phyloP scores from a whole-genome alignment of 306 rosid genomes.

The Cucurbita maxima region DNA sequence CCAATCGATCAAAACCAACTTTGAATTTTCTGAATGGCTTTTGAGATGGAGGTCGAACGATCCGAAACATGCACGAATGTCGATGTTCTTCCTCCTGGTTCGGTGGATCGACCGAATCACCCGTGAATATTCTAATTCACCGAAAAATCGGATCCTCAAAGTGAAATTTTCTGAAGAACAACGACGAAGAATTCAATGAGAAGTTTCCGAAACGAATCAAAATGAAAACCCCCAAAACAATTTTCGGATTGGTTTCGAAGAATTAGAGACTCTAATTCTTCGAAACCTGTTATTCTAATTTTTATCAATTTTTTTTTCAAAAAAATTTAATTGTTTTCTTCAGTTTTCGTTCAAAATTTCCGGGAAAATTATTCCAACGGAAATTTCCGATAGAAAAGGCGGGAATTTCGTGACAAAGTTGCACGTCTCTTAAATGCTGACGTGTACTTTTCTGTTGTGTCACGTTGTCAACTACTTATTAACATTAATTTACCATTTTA shows the following conservation, averaged over 20 bases:
- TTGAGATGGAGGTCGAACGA: neutral
- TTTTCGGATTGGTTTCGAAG: neutral
- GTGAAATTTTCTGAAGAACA: neutral
- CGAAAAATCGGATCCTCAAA: constrained; percentile 3
- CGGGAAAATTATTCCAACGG: neutral
- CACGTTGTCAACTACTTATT: neutral
- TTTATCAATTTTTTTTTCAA: neutral
- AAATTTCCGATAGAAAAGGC: constrained; percentile 11
- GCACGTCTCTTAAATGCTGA: constrained; percentile 6
- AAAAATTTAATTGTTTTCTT: neutral
- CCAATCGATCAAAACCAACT: neutral
- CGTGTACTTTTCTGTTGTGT: neutral
- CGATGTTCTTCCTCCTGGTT: constrained; percentile 12
- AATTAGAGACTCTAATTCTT: neutral
- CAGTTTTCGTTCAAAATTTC: neutral
- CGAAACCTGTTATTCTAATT: neutral
- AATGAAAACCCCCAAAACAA: neutral
- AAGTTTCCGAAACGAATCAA: neutral
- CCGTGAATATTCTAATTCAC: constrained; percentile 7
- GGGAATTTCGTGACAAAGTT: constrained; percentile 13
- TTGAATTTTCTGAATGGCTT: neutral
- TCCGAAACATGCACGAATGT: constrained; percentile 4
- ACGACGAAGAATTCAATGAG: neutral
- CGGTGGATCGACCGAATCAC: constrained; percentile 5
- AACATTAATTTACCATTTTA: neutral